A percentile compares a stretch with the other conserved stretches of the same genome.
phyloP scores from a whole-genome alignment of 1,284 basidiomycete species.

The Heterobasidion irregulare region DNA sequence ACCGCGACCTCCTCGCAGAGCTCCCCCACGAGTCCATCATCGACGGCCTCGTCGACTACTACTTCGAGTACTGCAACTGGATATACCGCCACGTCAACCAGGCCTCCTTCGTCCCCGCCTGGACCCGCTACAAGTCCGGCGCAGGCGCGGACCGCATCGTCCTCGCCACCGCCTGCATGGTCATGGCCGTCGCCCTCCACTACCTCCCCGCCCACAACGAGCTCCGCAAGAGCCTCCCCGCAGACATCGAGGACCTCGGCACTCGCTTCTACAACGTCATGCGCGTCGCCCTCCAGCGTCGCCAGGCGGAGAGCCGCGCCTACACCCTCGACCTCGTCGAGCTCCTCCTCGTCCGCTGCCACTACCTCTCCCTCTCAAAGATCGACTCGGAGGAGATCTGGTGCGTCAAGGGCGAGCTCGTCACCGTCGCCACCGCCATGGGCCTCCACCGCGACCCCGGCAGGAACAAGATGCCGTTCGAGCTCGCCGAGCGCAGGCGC shows the following conservation, averaged over 20 bases:
- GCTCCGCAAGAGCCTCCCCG: constrained; percentile 36
- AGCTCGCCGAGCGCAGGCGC: constrained; percentile 62
- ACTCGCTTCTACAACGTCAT: constrained; percentile 61
- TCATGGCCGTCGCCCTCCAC: constrained; percentile 63
- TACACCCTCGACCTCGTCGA: constrained; percentile 73
- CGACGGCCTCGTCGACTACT: constrained; percentile 64
- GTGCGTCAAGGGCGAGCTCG: constrained; percentile 60
- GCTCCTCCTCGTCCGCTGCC: constrained; percentile 55
- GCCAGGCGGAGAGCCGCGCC: constrained; percentile 47
- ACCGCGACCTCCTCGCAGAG: constrained; percentile 57
- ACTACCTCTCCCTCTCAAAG: constrained; percentile 65
- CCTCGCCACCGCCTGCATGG: constrained; percentile 59
- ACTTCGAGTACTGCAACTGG: constrained; percentile 82
- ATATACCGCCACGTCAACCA: constrained; percentile 71
- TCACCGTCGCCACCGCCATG: constrained; percentile 69
- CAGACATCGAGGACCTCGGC: constrained; percentile 49
- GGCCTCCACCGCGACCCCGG: constrained; percentile 76
- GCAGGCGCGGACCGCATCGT: constrained; percentile 55
- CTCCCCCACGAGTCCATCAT: constrained; percentile 59
- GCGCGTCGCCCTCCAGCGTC: constrained; percentile 53
- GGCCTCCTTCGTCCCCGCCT: constrained; percentile 47
- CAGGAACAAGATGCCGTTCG: constrained; percentile 58
- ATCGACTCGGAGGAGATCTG: constrained; percentile 74
- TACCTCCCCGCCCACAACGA: constrained; percentile 62
- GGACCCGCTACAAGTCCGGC: constrained; percentile 65